Base-by-base conservation (phyloP, 140 eudicot species). In the Erigeron philadelphicus region DNA sequence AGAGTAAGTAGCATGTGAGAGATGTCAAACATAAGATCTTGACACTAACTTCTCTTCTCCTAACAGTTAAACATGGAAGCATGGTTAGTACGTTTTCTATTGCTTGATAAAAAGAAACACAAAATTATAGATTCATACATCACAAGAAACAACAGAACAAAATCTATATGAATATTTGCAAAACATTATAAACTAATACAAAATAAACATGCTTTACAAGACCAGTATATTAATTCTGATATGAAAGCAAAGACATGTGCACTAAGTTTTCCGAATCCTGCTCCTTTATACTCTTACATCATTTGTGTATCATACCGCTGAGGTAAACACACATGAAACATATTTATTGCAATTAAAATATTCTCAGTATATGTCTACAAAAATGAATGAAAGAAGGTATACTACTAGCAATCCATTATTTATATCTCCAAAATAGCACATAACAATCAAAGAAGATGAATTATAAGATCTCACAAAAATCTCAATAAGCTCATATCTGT, bases 211-310 rank as follows among this genome's bases (percentile, higher is more conserved):
- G n/a, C n/a, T n/a, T n/a, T n/a, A n/a, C n/a, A n/a, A n/a, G n/a
- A n/a, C n/a, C n/a, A n/a, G n/a, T n/a, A n/a, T n/a, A n/a, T n/a
- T n/a, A n/a, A n/a, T n/a, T n/a, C n/a, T n/a, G n/a, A n/a, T n/a
- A n/a, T n/a, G n/a, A n/a, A n/a, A 42, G 98, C 96, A 84, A 92
- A 92, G 72, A 92, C 98, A 84, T 92, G 96, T 61, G 96, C 96
- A 76, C 98, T 92, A 54, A 92, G 92, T 84, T 92, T 96, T 48
- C 98, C 95, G 77, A 92, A 85, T 75, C 76, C 86, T 12, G 95
- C 96, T 76, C 98, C 98, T 79, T 92, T 88, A 68, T 92, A 92
- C 81, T 92, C 96, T 66, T 86, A 92, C 96, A 92, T 92, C 98
- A 92, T 92, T 83, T 92, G 98, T 44, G 95, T 86, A 70, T 91